A percentile compares a stretch with the other conserved stretches of the same genome.
phyloP scores from a whole-genome alignment of 768 basidiomycete genomes.

The Pisolithus sp. region DNA sequence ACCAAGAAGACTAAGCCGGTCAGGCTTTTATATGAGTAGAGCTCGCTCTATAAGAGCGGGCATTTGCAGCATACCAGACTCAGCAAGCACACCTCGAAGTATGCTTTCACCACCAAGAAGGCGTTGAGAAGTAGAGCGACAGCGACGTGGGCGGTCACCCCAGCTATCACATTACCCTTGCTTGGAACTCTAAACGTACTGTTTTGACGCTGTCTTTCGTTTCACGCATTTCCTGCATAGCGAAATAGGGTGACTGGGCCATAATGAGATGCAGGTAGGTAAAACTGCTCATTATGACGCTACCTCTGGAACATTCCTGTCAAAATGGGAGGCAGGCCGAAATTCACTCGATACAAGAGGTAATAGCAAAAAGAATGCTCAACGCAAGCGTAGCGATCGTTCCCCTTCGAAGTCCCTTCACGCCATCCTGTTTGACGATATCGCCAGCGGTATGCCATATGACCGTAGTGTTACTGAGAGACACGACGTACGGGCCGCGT shows the following conservation, averaged over 20 bases:
- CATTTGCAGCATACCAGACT: neutral
- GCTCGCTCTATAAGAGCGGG: conserved; percentile 53
- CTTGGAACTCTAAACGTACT: conserved; percentile 60
- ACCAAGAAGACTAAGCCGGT: conserved; percentile 53
- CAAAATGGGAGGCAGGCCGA: neutral
- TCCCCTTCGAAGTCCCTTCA: conserved; percentile 80
- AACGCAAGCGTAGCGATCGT: conserved; percentile 81
- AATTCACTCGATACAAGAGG: conserved; percentile 2
- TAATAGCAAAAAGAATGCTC: conserved; percentile 4
- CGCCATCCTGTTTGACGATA: conserved; percentile 59
- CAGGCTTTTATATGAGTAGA: conserved; percentile 65
- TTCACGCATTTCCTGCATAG: conserved; percentile 23
- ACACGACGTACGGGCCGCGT: neutral
- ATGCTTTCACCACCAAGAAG: conserved; percentile 84
- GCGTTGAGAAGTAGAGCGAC: conserved; percentile 88
- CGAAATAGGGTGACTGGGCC: conserved; percentile 68
- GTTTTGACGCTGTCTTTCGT: conserved; percentile 31
- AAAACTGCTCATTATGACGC: conserved; percentile 86
- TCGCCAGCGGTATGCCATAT: conserved; percentile 47
- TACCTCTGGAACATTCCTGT: conserved; percentile 87
- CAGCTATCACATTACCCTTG: conserved; percentile 80
- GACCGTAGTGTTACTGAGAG: conserved; percentile 29
- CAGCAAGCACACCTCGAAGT: conserved; percentile 70
- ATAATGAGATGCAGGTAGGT: conserved; percentile 75
- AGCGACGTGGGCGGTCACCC: conserved; percentile 71